Evolutionary conservation across 805 yeast species (phyloP).

Genomic region (Teunomyces barrocoloradensis): DNA sequence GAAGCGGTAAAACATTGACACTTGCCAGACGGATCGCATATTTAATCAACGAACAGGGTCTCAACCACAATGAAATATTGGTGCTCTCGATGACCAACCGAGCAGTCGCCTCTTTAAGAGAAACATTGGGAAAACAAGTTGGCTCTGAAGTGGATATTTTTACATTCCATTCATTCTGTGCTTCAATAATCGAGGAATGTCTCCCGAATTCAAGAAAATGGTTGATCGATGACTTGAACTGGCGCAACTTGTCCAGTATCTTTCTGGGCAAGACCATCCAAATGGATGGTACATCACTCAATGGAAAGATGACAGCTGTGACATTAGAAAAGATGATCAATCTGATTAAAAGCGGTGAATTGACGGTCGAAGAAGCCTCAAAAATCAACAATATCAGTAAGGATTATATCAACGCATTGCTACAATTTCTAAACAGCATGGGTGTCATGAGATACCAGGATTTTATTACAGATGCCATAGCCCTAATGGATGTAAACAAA

Average conservation of each 20-base stretch:
- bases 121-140: constrained; percentile 27
- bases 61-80: constrained; percentile 54
- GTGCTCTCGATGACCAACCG: constrained; percentile 68
- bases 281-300: constrained; percentile 21
- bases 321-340: constrained; percentile 24
- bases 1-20: constrained; percentile 70
- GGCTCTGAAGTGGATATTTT: constrained; percentile 40
- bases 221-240: constrained; percentile 54
- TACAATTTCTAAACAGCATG: constrained; percentile 27
- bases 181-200: constrained; percentile 43
- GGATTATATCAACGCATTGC: constrained; percentile 24
- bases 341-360: constrained; percentile 20
- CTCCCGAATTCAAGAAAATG: constrained; percentile 18
- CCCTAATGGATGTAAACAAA: constrained; percentile 19
- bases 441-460: constrained; percentile 38
- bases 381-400: constrained; percentile 20
- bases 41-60: constrained; percentile 33
- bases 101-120: constrained; percentile 52
- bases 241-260: constrained; percentile 37
- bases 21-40: constrained; percentile 52
- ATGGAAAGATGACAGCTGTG: constrained; percentile 21
- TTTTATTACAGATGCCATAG: constrained; percentile 30
- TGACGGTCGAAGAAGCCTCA: constrained; percentile 22
- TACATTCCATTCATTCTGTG: constrained; percentile 68
- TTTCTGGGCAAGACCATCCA: constrained; percentile 36